Conservation (phyloP, 1,139 yeast genomes). For the Meyerozyma elateridarum region DNA sequence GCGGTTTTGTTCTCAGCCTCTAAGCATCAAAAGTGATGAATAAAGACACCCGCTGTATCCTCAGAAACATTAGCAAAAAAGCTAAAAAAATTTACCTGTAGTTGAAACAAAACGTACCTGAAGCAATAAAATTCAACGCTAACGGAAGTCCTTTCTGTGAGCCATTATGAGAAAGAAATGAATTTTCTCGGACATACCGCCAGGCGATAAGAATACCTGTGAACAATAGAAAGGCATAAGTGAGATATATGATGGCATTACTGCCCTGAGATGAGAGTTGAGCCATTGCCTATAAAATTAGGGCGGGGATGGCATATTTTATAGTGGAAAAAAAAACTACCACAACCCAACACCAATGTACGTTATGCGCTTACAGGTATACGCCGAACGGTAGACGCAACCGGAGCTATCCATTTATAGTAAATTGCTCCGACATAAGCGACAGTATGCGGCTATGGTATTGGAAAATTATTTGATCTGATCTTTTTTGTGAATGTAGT, state of each 20-base stretch:
- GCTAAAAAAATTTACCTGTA: conserved; percentile 5
- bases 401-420: too few species aligned
- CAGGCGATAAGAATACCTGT: conserved; percentile 58
- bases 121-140: conserved; percentile 81
- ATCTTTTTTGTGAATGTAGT: too few species aligned
- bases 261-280: conserved; percentile 39
- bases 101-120: conserved; percentile 61
- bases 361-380: conserved; percentile 4
- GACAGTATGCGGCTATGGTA: too few species aligned
- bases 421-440: too few species aligned
- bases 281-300: conserved; percentile 14
- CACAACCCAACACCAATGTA: not conserved
- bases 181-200: conserved; percentile 41
- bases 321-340: too few species aligned
- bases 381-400: not conserved
- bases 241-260: conserved; percentile 73
- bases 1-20: conserved; percentile 74
- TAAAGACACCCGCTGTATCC: conserved; percentile 48
- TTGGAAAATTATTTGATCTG: too few species aligned
- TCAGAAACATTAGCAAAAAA: conserved; percentile 6
- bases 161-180: conserved; percentile 72
- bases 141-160: conserved; percentile 78
- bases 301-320: too few species aligned
- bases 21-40: conserved; percentile 14
- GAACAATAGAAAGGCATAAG: conserved; percentile 63